Percentiles rank a stretch among this genome's conserved stretches.
Evolutionary conservation across 108 stramenopile species (phyloP).

Genomic region (Nitzschia palea): DNA sequence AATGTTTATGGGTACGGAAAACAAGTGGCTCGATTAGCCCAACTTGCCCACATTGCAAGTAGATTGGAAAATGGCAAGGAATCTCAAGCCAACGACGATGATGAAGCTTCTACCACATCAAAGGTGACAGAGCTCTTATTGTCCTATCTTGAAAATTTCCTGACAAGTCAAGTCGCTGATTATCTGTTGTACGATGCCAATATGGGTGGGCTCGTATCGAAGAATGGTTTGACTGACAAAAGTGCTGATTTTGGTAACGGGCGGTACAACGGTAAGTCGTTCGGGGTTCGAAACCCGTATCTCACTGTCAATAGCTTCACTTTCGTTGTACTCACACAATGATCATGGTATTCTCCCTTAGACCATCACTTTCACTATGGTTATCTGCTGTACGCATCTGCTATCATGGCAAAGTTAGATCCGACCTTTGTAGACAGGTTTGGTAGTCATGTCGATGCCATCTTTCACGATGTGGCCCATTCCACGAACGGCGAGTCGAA

Average conservation of each 20-base stretch:
- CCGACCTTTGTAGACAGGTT: slow-evolving; percentile 64
- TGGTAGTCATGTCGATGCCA: slow-evolving; percentile 64
- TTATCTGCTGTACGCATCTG: slow-evolving; percentile 75
- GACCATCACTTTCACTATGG: slow-evolving; percentile 86
- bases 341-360: not conserved
- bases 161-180: slow-evolving; percentile 35
- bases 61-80: slow-evolving; percentile 11
- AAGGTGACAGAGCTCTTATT: slow-evolving; percentile 18
- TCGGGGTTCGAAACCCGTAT: not conserved
- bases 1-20: slow-evolving; percentile 87
- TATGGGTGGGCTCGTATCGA: slow-evolving; percentile 53
- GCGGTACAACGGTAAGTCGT: slow-evolving; percentile 35
- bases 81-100: not conserved
- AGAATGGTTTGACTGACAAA: slow-evolving; percentile 37
- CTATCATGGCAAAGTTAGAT: slow-evolving; percentile 63
- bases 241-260: slow-evolving; percentile 59
- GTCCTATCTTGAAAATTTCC: slow-evolving; percentile 29
- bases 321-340: not conserved
- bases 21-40: slow-evolving; percentile 76
- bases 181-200: slow-evolving; percentile 46
- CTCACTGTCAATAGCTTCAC: not conserved
- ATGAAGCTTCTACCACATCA: not conserved
- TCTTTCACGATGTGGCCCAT: slow-evolving; percentile 80
- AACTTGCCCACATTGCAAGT: slow-evolving; percentile 70
- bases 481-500: slow-evolving; percentile 49